Conservation (phyloP, 441 rosid genomes). For the Adansonia madagascariensis region DNA sequence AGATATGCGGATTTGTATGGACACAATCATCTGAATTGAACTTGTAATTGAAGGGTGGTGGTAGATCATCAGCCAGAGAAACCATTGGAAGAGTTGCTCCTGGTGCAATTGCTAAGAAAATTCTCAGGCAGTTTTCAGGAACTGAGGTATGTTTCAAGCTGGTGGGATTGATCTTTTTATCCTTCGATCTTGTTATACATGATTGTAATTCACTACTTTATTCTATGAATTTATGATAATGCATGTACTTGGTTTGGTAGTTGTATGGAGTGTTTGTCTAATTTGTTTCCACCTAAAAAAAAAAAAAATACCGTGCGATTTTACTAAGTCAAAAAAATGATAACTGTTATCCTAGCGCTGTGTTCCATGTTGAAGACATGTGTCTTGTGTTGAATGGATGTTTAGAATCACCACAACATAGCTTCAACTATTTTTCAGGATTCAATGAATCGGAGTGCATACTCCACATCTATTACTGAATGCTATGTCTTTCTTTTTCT, state of each 20-base stretch:
- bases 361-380: neutral
- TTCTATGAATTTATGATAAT: slow-evolving; percentile 7
- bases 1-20: neutral
- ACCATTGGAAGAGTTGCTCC: slow-evolving; percentile 98
- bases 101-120: slow-evolving; percentile 97
- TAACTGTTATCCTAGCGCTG: slow-evolving; percentile 3
- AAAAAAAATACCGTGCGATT: neutral
- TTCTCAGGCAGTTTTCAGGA: slow-evolving; percentile 76
- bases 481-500: slow-evolving; percentile 7
- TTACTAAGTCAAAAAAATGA: slow-evolving; percentile 2
- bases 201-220: neutral
- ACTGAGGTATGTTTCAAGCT: slow-evolving; percentile 68
- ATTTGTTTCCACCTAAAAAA: slow-evolving; percentile 12
- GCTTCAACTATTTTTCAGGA: slow-evolving; percentile 19
- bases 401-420: neutral
- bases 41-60: slow-evolving; percentile 79
- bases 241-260: neutral
- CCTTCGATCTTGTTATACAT: slow-evolving; percentile 1
- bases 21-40: slow-evolving; percentile 27
- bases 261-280: slow-evolving; percentile 12
- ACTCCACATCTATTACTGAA: neutral
- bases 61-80: slow-evolving; percentile 98
- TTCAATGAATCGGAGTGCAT: too few relatives aligned
- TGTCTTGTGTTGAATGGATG: neutral
- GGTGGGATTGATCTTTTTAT: slow-evolving; percentile 11